Percentiles rank a stretch among this genome's conserved stretches.
Evolutionary conservation across 2,329 filamentous ascomycete species (phyloP).

Genomic region (Aspergillus puulaauensis): DNA sequence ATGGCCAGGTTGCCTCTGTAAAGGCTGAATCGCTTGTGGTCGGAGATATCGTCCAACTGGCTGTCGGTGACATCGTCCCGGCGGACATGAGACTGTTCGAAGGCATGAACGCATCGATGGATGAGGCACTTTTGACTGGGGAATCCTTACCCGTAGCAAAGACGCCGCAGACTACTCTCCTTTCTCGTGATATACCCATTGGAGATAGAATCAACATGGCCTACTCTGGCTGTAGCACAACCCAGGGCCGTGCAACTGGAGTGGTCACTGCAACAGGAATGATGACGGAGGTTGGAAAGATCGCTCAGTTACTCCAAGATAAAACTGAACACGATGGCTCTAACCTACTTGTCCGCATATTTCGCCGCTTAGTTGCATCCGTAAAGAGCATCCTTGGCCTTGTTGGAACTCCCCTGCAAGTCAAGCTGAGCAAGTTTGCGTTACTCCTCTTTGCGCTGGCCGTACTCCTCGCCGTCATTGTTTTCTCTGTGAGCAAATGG

Average conservation of each 20-base stretch:
- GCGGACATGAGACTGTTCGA: constrained; percentile 58
- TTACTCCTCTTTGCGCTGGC: constrained; percentile 75
- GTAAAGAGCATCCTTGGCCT: constrained; percentile 53
- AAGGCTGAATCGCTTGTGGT: constrained; percentile 60
- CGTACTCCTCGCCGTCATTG: constrained; percentile 61
- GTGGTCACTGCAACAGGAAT: constrained; percentile 62
- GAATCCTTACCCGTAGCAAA: constrained; percentile 62
- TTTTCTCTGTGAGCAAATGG: constrained; percentile 60
- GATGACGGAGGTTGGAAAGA: constrained; percentile 62
- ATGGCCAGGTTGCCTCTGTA: constrained; percentile 53
- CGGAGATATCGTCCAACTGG: constrained; percentile 55
- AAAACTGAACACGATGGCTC: constrained; percentile 34
- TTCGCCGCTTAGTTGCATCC: constrained; percentile 44
- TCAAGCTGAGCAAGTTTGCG: constrained; percentile 81
- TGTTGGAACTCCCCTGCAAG: constrained; percentile 76
- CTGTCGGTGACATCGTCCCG: constrained; percentile 59
- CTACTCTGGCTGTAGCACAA: constrained; percentile 61
- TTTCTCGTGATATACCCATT: constrained; percentile 36
- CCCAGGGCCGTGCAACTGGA: constrained; percentile 58
- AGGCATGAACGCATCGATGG: constrained; percentile 70
- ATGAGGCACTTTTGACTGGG: constrained; percentile 64
- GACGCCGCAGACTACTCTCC: constrained; percentile 37
- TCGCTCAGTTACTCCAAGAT: constrained; percentile 57
- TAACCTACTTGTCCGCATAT: constrained; percentile 26
- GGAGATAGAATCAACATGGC: constrained; percentile 62